Conservation (phyloP, 2,329 filamentous ascomycete genomes). For the Claviceps purpurea region DNA sequence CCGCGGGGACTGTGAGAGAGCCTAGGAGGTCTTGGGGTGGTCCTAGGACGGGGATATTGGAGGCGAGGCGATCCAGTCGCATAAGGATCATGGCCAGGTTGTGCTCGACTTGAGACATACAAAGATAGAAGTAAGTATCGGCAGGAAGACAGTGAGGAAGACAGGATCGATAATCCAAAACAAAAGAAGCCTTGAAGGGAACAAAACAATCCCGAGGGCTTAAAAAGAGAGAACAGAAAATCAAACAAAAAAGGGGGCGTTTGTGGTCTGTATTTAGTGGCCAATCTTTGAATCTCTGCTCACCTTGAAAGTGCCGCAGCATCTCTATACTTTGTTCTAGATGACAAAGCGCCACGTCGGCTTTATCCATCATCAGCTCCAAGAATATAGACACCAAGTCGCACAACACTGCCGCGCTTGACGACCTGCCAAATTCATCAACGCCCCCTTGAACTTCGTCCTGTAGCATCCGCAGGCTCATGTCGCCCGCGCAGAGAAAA, state of each 20-base stretch:
- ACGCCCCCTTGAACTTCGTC: too few relatives aligned
- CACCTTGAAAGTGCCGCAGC: neutral
- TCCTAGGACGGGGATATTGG: neutral
- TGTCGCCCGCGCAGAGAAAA: neutral
- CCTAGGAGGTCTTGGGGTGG: neutral
- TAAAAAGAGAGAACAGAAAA: neutral
- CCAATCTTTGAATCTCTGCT: neutral
- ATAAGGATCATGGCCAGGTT: neutral
- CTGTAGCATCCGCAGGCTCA: neutral
- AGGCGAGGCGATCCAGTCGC: neutral
- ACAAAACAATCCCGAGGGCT: neutral
- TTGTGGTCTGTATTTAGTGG: neutral
- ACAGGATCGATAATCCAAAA: neutral
- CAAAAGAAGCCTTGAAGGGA: neutral
- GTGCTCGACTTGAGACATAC: neutral
- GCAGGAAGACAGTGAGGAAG: too few relatives aligned
- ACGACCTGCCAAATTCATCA: neutral
- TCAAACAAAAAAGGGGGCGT: neutral
- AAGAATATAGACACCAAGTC: slow-evolving; percentile 9
- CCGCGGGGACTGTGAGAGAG: neutral
- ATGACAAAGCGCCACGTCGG: slow-evolving; percentile 5
- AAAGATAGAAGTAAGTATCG: too few relatives aligned
- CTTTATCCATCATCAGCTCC: slow-evolving; percentile 7
- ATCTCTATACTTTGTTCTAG: slow-evolving; percentile 2
- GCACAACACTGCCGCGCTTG: slow-evolving; percentile 3